phyloP scores from a whole-genome alignment of 768 basidiomycete genomes.

The Mycena galericulata region DNA sequence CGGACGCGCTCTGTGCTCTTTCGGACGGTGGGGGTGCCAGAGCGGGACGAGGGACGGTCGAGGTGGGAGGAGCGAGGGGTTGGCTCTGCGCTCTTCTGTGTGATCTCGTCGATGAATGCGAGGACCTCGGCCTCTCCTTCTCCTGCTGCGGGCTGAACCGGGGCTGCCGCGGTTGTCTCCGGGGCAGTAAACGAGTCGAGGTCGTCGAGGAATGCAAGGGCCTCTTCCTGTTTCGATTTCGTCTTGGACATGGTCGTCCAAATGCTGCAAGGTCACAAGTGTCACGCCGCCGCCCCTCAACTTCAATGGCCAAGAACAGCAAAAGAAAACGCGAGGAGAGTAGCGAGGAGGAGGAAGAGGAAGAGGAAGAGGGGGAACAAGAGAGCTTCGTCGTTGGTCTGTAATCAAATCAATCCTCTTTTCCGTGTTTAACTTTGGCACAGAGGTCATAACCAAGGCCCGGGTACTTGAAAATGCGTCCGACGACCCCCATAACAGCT shows the following conservation, averaged over 20 bases:
- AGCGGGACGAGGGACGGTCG: constrained; percentile 70
- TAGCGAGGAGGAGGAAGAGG: no score
- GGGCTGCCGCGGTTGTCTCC: constrained; percentile 35
- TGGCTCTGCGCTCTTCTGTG: constrained; percentile 88
- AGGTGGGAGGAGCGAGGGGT: constrained; percentile 67
- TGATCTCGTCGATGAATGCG: constrained; percentile 95
- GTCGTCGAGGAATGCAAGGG: constrained; percentile 92
- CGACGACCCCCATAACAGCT: background rate
- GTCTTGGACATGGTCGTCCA: constrained; percentile 58
- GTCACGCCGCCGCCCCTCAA: no score
- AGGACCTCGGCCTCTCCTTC: constrained; percentile 78
- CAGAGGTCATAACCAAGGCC: constrained; percentile 21
- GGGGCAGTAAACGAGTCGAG: constrained; percentile 82
- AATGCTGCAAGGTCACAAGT: background rate
- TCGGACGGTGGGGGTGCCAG: constrained; percentile 76
- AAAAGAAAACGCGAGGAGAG: constrained; percentile 15
- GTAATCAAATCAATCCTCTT: background rate
- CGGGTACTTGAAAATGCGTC: background rate
- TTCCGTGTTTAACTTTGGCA: background rate
- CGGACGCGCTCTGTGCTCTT: constrained; percentile 84
- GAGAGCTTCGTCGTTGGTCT: constrained; percentile 21
- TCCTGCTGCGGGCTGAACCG: constrained; percentile 41
- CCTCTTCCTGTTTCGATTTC: constrained; percentile 89
- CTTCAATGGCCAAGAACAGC: background rate
- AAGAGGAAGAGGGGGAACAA: constrained; percentile 8